Conservation (phyloP, 2,329 filamentous ascomycete species). For the Mariannaea sp. region DNA sequence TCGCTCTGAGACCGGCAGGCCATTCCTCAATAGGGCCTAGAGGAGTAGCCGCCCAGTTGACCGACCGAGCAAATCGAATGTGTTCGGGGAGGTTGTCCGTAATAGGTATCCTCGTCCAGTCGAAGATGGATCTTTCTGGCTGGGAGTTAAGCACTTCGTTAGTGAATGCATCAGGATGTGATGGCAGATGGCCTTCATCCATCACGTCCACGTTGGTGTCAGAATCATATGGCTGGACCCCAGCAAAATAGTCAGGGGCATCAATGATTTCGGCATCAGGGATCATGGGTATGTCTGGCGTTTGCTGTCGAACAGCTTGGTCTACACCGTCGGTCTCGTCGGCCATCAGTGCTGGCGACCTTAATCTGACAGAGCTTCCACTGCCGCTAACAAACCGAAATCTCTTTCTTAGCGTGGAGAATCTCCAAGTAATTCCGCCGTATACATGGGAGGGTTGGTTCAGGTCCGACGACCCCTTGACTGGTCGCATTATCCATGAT, state of each 20-base stretch:
- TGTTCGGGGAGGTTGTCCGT: constrained; percentile 69
- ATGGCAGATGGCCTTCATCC: constrained; percentile 33
- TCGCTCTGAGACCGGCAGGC: constrained; percentile 71
- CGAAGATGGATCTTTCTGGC: constrained; percentile 63
- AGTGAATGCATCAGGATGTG: constrained; percentile 50
- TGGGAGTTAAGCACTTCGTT: constrained; percentile 47
- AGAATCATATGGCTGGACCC: constrained; percentile 29
- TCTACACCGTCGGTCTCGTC: constrained; percentile 42
- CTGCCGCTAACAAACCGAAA: constrained; percentile 70
- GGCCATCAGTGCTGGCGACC: constrained; percentile 48
- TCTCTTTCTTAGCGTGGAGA: constrained; percentile 69
- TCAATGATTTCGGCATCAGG: constrained; percentile 41
- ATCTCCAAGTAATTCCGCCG: constrained; percentile 71
- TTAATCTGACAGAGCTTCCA: constrained; percentile 40
- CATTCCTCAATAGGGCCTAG: constrained; percentile 78
- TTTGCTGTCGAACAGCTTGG: constrained; percentile 43
- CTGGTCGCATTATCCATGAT: constrained; percentile 66
- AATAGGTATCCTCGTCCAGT: constrained; percentile 77
- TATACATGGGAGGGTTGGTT: constrained; percentile 62
- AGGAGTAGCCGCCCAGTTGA: constrained; percentile 75
- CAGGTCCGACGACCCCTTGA: constrained; percentile 58
- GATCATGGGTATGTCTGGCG: constrained; percentile 45
- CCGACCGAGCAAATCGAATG: constrained; percentile 71
- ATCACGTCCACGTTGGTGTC: constrained; percentile 28
- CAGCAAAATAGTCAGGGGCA: constrained; percentile 51